Conservation (phyloP, 805 yeast genomes). For the Tetrapisispora nanseiensis region DNA sequence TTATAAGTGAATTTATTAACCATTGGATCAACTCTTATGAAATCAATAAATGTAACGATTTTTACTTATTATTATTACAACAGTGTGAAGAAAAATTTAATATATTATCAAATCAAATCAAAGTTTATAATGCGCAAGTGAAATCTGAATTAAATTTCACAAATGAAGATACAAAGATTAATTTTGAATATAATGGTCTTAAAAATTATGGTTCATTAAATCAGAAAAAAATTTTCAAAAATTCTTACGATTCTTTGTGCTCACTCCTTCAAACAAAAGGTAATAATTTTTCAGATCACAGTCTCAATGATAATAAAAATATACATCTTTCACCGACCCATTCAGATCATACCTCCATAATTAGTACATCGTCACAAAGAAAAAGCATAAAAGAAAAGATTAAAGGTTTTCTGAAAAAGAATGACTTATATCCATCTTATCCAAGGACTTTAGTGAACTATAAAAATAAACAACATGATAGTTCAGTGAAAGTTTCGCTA, state of each 20-base stretch:
- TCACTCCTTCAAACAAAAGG: constrained; percentile 1
- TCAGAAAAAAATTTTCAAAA: neutral
- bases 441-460: constrained; percentile 11
- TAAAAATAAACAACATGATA: neutral
- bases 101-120: constrained; percentile 19
- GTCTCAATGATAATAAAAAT: neutral
- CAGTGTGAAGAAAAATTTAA: constrained; percentile 19
- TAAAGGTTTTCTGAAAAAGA: constrained; percentile 11
- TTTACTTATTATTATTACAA: constrained; percentile 25
- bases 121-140: constrained; percentile 10
- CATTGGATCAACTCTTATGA: constrained; percentile 27
- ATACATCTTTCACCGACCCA: neutral
- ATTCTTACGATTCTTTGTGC: constrained; percentile 3
- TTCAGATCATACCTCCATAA: neutral
- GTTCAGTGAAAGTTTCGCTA: neutral
- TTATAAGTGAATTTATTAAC: constrained; percentile 21
- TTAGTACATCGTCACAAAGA: neutral
- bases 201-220: neutral
- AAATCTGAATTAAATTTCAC: neutral
- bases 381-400: neutral
- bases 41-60: constrained; percentile 25
- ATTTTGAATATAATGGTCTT: neutral
- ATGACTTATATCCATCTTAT: constrained; percentile 25
- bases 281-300: neutral
- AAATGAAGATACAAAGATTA: neutral